phyloP scores from a whole-genome alignment of 768 basidiomycete species.

The Phallus indusiatus region DNA sequence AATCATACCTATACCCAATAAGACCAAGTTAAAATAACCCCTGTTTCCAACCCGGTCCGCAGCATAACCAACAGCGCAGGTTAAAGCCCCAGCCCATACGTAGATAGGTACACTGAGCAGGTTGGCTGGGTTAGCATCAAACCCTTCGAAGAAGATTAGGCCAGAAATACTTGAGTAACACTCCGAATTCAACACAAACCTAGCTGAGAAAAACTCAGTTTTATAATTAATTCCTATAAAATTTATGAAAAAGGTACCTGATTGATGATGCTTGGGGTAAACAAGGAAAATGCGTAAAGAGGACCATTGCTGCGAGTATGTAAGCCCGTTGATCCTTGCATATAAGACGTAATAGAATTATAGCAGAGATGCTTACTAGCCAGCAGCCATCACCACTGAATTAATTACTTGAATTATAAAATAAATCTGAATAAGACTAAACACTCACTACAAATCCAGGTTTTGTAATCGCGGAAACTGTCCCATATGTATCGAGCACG shows the following conservation, averaged over 20 bases:
- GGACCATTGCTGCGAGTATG: slow-evolving; percentile 39
- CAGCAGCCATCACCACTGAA: slow-evolving; percentile 1
- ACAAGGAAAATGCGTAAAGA: slow-evolving; percentile 68
- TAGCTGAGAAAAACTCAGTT: background rate
- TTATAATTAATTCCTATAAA: background rate
- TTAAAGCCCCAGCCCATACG: slow-evolving; percentile 61
- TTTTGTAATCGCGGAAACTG: slow-evolving; percentile 65
- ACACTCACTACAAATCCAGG: slow-evolving; percentile 24
- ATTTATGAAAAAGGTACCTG: slow-evolving; percentile 28
- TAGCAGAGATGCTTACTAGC: background rate
- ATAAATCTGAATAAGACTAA: background rate
- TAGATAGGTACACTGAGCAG: slow-evolving; percentile 72
- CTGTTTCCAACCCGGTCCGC: slow-evolving; percentile 53
- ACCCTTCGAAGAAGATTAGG: slow-evolving; percentile 28
- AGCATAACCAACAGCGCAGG: slow-evolving; percentile 48
- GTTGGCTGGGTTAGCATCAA: slow-evolving; percentile 56
- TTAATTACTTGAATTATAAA: background rate
- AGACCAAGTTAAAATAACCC: slow-evolving; percentile 38
- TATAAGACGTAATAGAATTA: too few relatives aligned
- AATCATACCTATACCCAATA: slow-evolving; percentile 27
- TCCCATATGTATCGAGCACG: slow-evolving; percentile 46
- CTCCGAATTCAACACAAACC: background rate
- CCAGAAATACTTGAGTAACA: too few relatives aligned
- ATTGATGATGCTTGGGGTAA: slow-evolving; percentile 71
- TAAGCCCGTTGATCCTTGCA: too few relatives aligned